Conservation (phyloP, 1,284 basidiomycete species). For the Heterobasidion irregulare region DNA sequence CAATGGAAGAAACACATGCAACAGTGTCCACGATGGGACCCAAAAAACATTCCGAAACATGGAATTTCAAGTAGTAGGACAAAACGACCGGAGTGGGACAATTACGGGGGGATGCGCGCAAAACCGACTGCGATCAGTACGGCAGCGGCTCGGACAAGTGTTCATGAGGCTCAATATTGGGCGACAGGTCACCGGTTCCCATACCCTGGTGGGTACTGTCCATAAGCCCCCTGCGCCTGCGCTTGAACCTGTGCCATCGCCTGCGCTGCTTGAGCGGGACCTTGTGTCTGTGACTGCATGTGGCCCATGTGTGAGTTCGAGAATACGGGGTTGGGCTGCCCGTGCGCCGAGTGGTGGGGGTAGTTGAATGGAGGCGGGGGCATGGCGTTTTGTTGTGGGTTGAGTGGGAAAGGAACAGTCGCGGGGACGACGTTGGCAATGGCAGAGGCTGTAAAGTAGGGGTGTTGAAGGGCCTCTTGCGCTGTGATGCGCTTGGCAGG, state of each 20-base stretch:
- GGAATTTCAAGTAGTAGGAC: not conserved
- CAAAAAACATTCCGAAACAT: not conserved
- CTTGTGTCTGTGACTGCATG: slow-evolving; percentile 19
- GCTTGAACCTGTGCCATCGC: slow-evolving; percentile 19
- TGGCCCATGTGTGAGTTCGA: slow-evolving; percentile 22
- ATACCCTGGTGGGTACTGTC: slow-evolving; percentile 16
- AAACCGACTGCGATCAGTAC: too few species aligned
- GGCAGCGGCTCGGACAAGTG: not conserved
- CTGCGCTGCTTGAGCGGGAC: slow-evolving; percentile 19
- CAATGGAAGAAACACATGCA: not conserved
- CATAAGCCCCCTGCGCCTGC: slow-evolving; percentile 11
- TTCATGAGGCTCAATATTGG: not conserved
- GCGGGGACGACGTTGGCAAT: slow-evolving; percentile 18
- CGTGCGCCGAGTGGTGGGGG: slow-evolving; percentile 42
- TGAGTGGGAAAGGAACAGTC: slow-evolving; percentile 30
- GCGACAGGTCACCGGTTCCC: not conserved
- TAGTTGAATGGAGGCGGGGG: slow-evolving; percentile 62
- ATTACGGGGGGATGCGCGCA: not conserved
- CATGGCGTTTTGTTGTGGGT: slow-evolving; percentile 47
- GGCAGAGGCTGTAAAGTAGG: slow-evolving; percentile 75
- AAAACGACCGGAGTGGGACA: not conserved
- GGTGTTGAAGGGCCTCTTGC: slow-evolving; percentile 86
- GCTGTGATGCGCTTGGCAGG: slow-evolving; percentile 90
- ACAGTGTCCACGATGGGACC: not conserved
- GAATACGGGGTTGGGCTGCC: slow-evolving; percentile 30